These are phyloP conservation scores for Lentinus polychrous DNA, from an alignment of 1,284 basidiomycete genomes.

Conservation along the genomic window DNA sequence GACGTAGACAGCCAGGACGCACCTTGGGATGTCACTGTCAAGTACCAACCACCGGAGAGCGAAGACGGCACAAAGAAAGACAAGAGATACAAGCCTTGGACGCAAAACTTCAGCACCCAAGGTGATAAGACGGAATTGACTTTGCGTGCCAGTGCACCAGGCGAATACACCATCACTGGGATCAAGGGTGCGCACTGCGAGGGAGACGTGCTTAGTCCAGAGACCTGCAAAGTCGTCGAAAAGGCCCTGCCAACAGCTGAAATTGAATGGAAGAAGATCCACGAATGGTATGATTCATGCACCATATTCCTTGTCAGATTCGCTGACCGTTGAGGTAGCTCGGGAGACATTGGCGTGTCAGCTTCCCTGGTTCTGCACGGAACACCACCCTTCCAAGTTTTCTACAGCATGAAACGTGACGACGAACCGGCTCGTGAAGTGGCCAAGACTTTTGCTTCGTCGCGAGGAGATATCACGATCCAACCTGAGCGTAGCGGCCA, in stretches of 20 bases:
- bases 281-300: slow-evolving; percentile 71
- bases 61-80: slow-evolving; percentile 30
- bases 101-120: slow-evolving; percentile 47
- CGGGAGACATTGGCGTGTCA: slow-evolving; percentile 89
- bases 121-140: slow-evolving; percentile 40
- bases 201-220: slow-evolving; percentile 79
- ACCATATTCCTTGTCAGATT: slow-evolving; percentile 3
- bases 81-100: slow-evolving; percentile 52
- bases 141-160: slow-evolving; percentile 55
- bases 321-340: slow-evolving; percentile 41
- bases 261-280: slow-evolving; percentile 85
- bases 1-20: slow-evolving; percentile 53
- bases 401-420: slow-evolving; percentile 73
- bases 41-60: slow-evolving; percentile 45
- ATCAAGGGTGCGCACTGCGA: slow-evolving; percentile 73
- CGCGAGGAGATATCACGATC: slow-evolving; percentile 79
- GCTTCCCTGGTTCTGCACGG: slow-evolving; percentile 85
- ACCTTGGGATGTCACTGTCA: slow-evolving; percentile 60
- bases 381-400: slow-evolving; percentile 82
- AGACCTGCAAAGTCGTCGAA: slow-evolving; percentile 69
- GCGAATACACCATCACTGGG: slow-evolving; percentile 75
- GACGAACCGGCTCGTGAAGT: slow-evolving; percentile 53
- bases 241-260: slow-evolving; percentile 73
- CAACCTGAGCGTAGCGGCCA: slow-evolving; percentile 87
- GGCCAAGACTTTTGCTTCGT: slow-evolving; percentile 58